These are phyloP conservation scores for Nakataea oryzae DNA, from an alignment of 2,329 filamentous ascomycete genomes.

Conservation along the genomic window DNA sequence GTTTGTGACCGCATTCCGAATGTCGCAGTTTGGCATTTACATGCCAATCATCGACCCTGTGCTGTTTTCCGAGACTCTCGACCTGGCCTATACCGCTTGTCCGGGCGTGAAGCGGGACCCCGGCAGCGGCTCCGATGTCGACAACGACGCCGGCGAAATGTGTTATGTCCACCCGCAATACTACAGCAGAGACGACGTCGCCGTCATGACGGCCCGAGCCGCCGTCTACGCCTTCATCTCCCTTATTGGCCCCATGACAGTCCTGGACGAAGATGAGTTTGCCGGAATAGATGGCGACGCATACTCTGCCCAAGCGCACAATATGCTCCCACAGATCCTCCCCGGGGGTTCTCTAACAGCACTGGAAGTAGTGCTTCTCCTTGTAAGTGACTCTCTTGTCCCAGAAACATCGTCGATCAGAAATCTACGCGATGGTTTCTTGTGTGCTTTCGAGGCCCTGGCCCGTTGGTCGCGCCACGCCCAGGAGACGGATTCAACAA, in stretches of 20 bases:
- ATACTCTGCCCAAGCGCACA: conserved; percentile 28
- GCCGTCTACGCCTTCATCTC: conserved; percentile 26
- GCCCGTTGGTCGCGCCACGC: not conserved
- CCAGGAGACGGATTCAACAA: not conserved
- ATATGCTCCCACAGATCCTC: conserved; percentile 28
- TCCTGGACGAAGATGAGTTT: conserved; percentile 3
- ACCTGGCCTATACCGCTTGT: conserved; percentile 26
- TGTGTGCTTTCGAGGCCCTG: not conserved
- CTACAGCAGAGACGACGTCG: not conserved
- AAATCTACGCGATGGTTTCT: too few relatives aligned
- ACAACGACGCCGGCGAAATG: not conserved
- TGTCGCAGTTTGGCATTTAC: not conserved
- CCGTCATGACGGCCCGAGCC: not conserved
- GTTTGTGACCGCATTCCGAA: conserved; percentile 12
- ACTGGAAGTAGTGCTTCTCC: conserved; percentile 33
- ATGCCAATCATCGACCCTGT: conserved; percentile 38
- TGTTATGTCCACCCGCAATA: not conserved
- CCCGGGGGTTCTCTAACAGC: conserved; percentile 30
- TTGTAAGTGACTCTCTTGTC: conserved; percentile 26
- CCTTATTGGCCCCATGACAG: conserved; percentile 18
- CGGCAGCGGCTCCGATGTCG: not conserved
- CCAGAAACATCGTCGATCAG: too few relatives aligned
- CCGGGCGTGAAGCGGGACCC: conserved; percentile 6
- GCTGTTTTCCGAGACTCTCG: conserved; percentile 34
- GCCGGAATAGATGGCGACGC: conserved; percentile 25